A percentile compares a stretch with the other conserved stretches of the same genome.
These are phyloP conservation scores for Vigna trinervia DNA, from an alignment of 306 rosid species.

Conservation along the genomic window DNA sequence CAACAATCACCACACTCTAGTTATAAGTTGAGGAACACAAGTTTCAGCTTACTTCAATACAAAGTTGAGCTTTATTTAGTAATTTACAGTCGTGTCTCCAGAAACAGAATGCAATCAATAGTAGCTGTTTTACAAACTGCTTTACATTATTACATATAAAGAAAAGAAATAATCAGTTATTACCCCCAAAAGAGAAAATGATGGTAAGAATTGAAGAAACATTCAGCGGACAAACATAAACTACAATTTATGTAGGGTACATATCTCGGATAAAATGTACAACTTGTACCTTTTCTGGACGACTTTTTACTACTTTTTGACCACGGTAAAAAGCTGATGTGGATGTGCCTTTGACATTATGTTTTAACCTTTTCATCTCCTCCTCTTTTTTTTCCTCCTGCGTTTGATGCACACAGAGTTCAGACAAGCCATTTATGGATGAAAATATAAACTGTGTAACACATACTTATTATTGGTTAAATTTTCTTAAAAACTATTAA, in stretches of 20 bases:
- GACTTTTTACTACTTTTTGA: constrained; percentile 56
- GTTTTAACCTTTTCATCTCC: constrained; percentile 58
- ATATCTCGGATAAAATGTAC: constrained; percentile 10
- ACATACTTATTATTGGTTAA: background rate
- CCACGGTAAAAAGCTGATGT: constrained; percentile 54
- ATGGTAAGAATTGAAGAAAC: background rate
- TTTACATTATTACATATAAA: constrained; percentile 20
- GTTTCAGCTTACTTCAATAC: constrained; percentile 26
- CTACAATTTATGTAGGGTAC: constrained; percentile 5
- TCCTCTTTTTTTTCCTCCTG: constrained; percentile 69
- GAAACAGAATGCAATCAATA: constrained; percentile 29
- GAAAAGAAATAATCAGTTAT: background rate
- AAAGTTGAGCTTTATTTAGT: constrained; percentile 37
- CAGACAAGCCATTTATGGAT: constrained; percentile 36
- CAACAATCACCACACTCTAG: constrained; percentile 29
- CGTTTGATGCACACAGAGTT: constrained; percentile 32
- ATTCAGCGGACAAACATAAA: background rate
- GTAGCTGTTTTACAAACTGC: constrained; percentile 11
- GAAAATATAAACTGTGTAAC: background rate
- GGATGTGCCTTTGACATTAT: constrained; percentile 64
- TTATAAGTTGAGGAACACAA: constrained; percentile 37
- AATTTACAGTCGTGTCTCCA: constrained; percentile 26
- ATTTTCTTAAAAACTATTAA: background rate
- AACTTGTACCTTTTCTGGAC: constrained; percentile 59
- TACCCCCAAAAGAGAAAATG: background rate